These are phyloP conservation scores for Alternaria alternata DNA, from an alignment of 2,329 filamentous ascomycete species.

Conservation along the genomic window DNA sequence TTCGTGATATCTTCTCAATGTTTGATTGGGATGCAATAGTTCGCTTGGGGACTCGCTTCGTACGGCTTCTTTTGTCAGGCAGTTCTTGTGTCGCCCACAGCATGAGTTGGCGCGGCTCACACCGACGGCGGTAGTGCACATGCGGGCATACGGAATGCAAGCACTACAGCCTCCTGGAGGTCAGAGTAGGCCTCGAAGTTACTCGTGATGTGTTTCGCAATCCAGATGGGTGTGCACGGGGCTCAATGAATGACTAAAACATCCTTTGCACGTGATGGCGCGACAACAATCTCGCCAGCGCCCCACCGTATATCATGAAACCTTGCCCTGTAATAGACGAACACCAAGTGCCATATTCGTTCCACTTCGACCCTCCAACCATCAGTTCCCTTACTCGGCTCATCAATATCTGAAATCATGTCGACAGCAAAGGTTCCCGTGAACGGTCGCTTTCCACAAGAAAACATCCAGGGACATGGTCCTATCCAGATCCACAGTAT, in stretches of 20 bases:
- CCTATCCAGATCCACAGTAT: not conserved
- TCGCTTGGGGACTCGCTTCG: not conserved
- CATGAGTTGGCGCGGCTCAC: not conserved
- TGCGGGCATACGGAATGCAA: rapidly evolving
- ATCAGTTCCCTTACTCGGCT: not conserved
- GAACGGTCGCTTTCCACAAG: not conserved
- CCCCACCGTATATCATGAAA: not conserved
- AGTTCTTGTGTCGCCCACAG: not conserved
- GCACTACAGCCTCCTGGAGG: rapidly evolving
- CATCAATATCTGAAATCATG: not conserved
- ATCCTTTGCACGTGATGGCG: not conserved
- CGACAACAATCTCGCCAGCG: not conserved
- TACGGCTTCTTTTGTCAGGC: not conserved
- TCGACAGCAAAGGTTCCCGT: not conserved
- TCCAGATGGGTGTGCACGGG: not conserved
- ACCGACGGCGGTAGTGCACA: not conserved
- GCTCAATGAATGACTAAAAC: not conserved
- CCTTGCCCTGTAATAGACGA: too few species aligned
- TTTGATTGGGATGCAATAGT: not conserved
- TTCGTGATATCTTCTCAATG: not conserved
- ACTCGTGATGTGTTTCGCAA: not conserved
- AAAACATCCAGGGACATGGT: not conserved
- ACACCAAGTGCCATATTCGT: too few species aligned
- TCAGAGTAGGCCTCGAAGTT: not conserved
- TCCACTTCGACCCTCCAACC: not conserved